These are phyloP conservation scores for Pochonia chlamydosporia DNA, from an alignment of 2,329 filamentous ascomycete species.

Conservation along the genomic window DNA sequence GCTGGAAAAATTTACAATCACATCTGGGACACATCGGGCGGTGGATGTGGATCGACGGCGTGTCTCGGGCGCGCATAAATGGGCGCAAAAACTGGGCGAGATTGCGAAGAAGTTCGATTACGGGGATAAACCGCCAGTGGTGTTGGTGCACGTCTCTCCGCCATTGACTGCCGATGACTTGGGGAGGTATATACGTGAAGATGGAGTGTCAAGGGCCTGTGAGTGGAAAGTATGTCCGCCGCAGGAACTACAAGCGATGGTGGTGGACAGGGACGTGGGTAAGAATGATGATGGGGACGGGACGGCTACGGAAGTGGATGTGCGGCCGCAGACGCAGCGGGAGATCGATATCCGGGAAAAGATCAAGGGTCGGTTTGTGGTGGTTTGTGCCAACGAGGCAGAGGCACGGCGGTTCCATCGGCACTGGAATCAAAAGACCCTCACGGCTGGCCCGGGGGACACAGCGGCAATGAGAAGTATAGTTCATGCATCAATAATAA, in stretches of 20 bases:
- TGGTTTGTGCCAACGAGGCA: constrained; percentile 23
- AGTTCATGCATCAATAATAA: constrained; percentile 25
- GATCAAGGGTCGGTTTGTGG: constrained; percentile 22
- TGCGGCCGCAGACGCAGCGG: not conserved
- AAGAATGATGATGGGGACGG: constrained; percentile 10
- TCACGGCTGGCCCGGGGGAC: constrained; percentile 14
- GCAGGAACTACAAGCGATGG: constrained; percentile 8
- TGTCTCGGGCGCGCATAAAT: constrained; percentile 16
- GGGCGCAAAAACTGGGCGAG: constrained; percentile 18
- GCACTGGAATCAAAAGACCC: constrained; percentile 31
- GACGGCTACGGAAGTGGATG: not conserved
- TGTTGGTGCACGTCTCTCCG: constrained; percentile 25
- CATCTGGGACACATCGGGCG: constrained; percentile 17
- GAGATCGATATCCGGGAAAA: constrained; percentile 15
- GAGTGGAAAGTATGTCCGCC: constrained; percentile 18
- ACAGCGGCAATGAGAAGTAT: constrained; percentile 12
- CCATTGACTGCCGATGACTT: constrained; percentile 27
- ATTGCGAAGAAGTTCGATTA: constrained; percentile 16
- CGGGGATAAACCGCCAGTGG: constrained; percentile 19
- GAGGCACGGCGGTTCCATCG: constrained; percentile 35
- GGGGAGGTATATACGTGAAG: constrained; percentile 31
- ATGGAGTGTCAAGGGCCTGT: constrained; percentile 31
- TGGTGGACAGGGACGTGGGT: not conserved
- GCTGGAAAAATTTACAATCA: constrained; percentile 22
- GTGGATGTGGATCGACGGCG: constrained; percentile 15